Base-by-base conservation (phyloP, 2,329 filamentous ascomycete genomes). In the Fusarium annulatum region DNA sequence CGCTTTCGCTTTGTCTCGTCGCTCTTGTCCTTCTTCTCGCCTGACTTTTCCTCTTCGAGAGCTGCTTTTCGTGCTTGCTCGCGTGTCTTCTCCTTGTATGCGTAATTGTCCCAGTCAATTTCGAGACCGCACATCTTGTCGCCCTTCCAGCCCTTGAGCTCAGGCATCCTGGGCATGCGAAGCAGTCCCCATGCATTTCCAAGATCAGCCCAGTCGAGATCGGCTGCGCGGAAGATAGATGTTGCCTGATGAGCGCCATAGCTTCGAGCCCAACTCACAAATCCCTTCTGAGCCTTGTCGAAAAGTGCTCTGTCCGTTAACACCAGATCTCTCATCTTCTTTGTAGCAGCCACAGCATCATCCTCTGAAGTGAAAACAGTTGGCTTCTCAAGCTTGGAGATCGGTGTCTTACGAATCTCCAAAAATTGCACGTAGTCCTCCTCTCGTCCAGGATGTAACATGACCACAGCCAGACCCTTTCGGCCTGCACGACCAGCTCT, bases 391-490 rank as follows among this genome's bases (percentile, higher is more conserved):
- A 96, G 87, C 0, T 86, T 89, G 2, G 86, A 82, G 38, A 97
- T 93, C 2, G 95, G 95, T 0, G 95, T 98, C 81, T 97, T 94
- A 26, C 95, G 91, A 23, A 97, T 91, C 55, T 93, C 91, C 7
- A 99, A 86, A 76, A 98, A 98, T 4, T 92, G 89, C 4, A 97
- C 88, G 79, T 98, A 98, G 78, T 97, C 95, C 81, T 96, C 94
- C 82, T 98, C 96, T 23, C 91, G 87, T 3, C 95, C 95, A 0
- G 94, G 93, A 12, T 93, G 94, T 23, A 99, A 87, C 80, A 99
- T 92, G 2, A 97, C 91, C 3, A 98, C 89, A 19, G 95, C 94
- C 26, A 98, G 84, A 0, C 96, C 96, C 69, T 92, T 91, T 70
- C 96, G 88, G 1, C 95, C 95, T 80, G 97, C 97, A 28, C 96